A percentile compares a stretch with the other conserved stretches of the same genome.
Conservation (phyloP, 1,139 yeast species). For the Oligophagozyma castellii region DNA sequence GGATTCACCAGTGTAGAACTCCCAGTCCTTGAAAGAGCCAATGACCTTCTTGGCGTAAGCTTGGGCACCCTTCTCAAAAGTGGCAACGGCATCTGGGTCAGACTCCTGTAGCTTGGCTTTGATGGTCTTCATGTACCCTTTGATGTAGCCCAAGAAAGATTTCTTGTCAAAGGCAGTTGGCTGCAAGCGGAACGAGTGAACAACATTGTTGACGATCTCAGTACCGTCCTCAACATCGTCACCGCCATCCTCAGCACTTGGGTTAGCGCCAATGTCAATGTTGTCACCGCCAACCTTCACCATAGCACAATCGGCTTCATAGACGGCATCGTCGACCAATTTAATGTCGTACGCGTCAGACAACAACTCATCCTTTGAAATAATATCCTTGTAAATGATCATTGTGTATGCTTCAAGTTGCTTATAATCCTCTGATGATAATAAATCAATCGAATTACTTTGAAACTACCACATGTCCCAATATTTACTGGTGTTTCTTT, state of each 20-base stretch:
- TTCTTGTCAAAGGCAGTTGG: conserved; percentile 94
- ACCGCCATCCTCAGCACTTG: conserved; percentile 91
- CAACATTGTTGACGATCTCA: conserved; percentile 93
- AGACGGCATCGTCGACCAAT: conserved; percentile 78
- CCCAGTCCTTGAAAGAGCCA: conserved; percentile 96
- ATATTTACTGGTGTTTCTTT: no score
- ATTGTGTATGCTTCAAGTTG: no score
- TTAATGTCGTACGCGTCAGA: conserved; percentile 92
- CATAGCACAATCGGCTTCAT: conserved; percentile 95
- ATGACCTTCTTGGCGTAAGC: conserved; percentile 91
- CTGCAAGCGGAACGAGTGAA: conserved; percentile 96
- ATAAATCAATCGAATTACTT: no score
- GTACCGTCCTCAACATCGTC: conserved; percentile 75
- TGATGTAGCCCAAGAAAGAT: conserved; percentile 88
- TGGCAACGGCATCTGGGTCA: conserved; percentile 74
- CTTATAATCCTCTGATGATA: no score
- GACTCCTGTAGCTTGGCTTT: conserved; percentile 80
- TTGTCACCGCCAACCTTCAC: conserved; percentile 80
- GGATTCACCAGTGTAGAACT: conserved; percentile 98
- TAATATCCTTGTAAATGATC: conserved; percentile 47
- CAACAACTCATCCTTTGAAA: conserved; percentile 91
- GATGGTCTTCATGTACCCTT: conserved; percentile 96
- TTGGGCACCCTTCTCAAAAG: conserved; percentile 93
- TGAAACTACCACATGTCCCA: no score
- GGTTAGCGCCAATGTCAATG: conserved; percentile 98